Conservation (phyloP, 2,329 filamentous ascomycete genomes). For the Endocalyx cinctus region DNA sequence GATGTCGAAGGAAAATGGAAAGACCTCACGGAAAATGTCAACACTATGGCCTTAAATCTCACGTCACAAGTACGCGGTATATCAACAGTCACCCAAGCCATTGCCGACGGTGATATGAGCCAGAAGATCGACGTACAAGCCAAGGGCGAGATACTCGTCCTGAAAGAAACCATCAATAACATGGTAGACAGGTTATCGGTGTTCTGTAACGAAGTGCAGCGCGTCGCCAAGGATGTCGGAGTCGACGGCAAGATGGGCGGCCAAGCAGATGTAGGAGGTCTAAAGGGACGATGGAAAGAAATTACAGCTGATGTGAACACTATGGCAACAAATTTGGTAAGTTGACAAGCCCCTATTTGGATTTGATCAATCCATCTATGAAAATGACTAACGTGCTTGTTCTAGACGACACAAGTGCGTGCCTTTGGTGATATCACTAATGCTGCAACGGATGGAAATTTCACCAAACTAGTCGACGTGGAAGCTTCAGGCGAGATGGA, state of each 20-base stretch:
- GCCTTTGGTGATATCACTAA: slow-evolving; percentile 99
- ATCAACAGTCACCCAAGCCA: slow-evolving; percentile 89
- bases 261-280: slow-evolving; percentile 88
- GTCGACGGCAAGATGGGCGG: slow-evolving; percentile 98
- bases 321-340: slow-evolving; percentile 67
- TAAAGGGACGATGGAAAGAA: slow-evolving; percentile 95
- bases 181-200: slow-evolving; percentile 95
- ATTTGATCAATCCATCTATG: neutral
- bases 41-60: slow-evolving; percentile 67
- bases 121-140: slow-evolving; percentile 94
- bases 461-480: slow-evolving; percentile 93
- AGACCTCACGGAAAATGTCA: slow-evolving; percentile 87
- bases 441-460: slow-evolving; percentile 92
- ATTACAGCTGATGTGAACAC: slow-evolving; percentile 97
- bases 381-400: slow-evolving; percentile 2
- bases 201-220: slow-evolving; percentile 93
- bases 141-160: slow-evolving; percentile 86
- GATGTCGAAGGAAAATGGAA: slow-evolving; percentile 98
- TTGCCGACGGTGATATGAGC: slow-evolving; percentile 92
- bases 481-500: slow-evolving; percentile 99
- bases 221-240: slow-evolving; percentile 92
- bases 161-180: slow-evolving; percentile 98
- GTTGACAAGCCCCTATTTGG: slow-evolving; percentile 15
- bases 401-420: slow-evolving; percentile 88
- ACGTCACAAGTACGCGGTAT: slow-evolving; percentile 81